Conservation (phyloP, 257 asterid genomes). For the Solanum peruvianum region DNA sequence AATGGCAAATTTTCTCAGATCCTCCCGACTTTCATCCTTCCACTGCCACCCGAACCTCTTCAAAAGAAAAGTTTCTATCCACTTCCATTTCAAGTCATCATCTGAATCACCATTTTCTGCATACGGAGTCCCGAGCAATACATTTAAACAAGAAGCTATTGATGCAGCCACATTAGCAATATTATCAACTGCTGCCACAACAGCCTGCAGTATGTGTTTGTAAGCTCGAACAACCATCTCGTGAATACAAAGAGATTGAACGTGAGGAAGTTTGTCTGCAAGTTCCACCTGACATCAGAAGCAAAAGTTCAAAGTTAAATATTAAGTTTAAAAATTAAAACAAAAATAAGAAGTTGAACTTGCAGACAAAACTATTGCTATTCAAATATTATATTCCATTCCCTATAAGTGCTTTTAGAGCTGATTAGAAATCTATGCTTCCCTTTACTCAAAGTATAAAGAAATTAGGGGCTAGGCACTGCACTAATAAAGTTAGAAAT, state of each 20-base stretch:
- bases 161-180: slow-evolving; percentile 49
- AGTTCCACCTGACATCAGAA: slow-evolving; percentile 58
- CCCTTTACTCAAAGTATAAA: not conserved
- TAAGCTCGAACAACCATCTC: slow-evolving; percentile 98
- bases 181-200: slow-evolving; percentile 68
- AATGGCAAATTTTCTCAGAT: slow-evolving; percentile 63
- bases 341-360: not conserved
- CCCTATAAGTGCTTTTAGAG: not conserved
- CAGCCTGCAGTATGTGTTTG: slow-evolving; percentile 84
- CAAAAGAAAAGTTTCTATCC: slow-evolving; percentile 52
- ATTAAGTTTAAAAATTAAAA: not conserved
- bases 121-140: slow-evolving; percentile 63
- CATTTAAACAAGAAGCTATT: slow-evolving; percentile 68
- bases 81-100: slow-evolving; percentile 47
- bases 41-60: slow-evolving; percentile 75
- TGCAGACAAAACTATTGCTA: not conserved
- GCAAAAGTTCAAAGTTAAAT: not conserved
- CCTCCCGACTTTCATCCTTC: slow-evolving; percentile 57
- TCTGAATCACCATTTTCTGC: slow-evolving; percentile 22
- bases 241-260: slow-evolving; percentile 94
- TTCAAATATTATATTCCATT: not conserved
- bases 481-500: not conserved
- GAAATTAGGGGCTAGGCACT: not conserved
- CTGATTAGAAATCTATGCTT: not conserved
- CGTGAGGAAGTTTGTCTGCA: slow-evolving; percentile 95